These are phyloP conservation scores for Picea glauca DNA, from an alignment of 75 land plant species.

Conservation along the genomic window DNA sequence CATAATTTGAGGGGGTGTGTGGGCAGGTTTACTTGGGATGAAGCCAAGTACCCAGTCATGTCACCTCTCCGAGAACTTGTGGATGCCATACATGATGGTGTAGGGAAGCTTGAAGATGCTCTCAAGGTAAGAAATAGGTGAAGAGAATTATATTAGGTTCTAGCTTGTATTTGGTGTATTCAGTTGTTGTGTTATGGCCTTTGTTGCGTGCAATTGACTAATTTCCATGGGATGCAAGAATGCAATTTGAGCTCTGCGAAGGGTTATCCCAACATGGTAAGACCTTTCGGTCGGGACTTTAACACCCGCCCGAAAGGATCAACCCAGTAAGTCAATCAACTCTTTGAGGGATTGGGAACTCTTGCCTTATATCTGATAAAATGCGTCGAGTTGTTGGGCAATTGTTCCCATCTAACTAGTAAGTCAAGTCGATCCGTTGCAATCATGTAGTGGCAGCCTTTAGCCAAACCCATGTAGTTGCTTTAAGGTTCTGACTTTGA, in stretches of 20 bases:
- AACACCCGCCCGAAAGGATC: no score
- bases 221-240: neutral
- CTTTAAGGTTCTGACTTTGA: neutral
- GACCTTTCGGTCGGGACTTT: no score
- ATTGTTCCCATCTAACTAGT: neutral
- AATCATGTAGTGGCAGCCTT: no score
- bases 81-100: slow-evolving; percentile 64
- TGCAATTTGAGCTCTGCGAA: no score
- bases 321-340: no score
- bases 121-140: slow-evolving; percentile 63
- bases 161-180: neutral
- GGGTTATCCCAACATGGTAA: no score
- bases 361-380: no score
- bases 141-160: neutral
- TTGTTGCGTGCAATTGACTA: neutral
- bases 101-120: slow-evolving; percentile 91
- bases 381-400: neutral
- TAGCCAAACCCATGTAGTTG: neutral
- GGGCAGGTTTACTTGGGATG: slow-evolving; percentile 94
- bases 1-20: neutral
- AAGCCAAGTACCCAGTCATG: slow-evolving; percentile 94
- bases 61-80: slow-evolving; percentile 83
- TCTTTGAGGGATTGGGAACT: no score
- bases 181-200: neutral
- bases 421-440: no score